phyloP scores from a whole-genome alignment of 2,329 filamentous ascomycete genomes.

The Alternaria viburni region DNA sequence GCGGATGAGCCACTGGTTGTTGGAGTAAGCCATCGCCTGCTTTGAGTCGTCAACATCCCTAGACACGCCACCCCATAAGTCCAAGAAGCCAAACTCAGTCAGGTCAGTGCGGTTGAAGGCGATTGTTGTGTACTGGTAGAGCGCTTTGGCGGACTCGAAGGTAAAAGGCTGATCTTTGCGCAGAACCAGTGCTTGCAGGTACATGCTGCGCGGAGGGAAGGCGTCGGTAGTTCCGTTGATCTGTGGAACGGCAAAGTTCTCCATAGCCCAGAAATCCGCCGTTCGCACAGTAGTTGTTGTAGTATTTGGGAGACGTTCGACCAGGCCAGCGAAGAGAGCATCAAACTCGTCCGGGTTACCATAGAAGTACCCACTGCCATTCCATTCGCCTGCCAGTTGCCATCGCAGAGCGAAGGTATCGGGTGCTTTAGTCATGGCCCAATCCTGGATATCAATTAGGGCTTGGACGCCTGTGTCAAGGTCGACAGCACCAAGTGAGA shows the following conservation, averaged over 20 bases:
- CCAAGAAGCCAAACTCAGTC: constrained; percentile 22
- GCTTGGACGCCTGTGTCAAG: constrained; percentile 19
- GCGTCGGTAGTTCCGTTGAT: constrained; percentile 16
- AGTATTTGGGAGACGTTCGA: constrained; percentile 18
- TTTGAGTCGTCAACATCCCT: constrained; percentile 20
- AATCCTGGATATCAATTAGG: constrained; percentile 20
- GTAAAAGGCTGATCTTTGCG: constrained; percentile 18
- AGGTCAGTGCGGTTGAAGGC: constrained; percentile 25
- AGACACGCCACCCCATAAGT: constrained; percentile 26
- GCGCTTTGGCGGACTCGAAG: constrained; percentile 14
- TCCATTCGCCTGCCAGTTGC: constrained; percentile 19
- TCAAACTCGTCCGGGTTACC: constrained; percentile 23
- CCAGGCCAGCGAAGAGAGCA: constrained; percentile 13
- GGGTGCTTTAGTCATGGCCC: constrained; percentile 18
- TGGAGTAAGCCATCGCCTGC: constrained; percentile 20
- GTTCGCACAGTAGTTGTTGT: constrained; percentile 9
- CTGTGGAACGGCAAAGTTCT: constrained; percentile 9
- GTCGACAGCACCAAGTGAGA: constrained; percentile 15
- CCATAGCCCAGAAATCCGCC: constrained; percentile 22
- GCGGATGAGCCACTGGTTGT: constrained; percentile 32
- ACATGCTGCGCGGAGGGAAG: constrained; percentile 20
- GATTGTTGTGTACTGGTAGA: constrained; percentile 11
- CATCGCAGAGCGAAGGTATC: constrained; percentile 25
- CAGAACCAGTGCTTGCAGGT: constrained; percentile 20
- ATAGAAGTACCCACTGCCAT: constrained; percentile 23